phyloP scores from a whole-genome alignment of 1,284 basidiomycete genomes.

The Gymnopus androsaceus region DNA sequence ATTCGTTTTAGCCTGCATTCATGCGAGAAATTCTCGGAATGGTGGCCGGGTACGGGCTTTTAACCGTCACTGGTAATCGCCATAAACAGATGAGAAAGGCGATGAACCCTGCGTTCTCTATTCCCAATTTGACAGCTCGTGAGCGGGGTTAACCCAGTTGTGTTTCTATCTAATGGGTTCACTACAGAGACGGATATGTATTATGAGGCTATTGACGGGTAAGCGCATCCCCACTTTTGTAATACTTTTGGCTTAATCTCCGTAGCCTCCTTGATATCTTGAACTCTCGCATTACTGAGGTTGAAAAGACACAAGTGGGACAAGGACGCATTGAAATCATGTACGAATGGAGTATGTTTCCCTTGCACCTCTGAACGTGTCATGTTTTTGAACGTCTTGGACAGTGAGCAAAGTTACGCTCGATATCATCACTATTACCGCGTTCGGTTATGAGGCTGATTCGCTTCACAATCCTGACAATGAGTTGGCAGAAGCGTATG shows the following conservation, averaged over 20 bases:
- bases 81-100: conserved; percentile 50
- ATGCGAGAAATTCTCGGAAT: conserved; percentile 43
- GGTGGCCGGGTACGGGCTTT: conserved; percentile 46
- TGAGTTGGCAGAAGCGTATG: conserved; percentile 49
- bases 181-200: conserved; percentile 51
- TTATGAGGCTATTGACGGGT: conserved; percentile 47
- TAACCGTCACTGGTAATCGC: conserved; percentile 49
- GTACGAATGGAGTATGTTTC: conserved; percentile 49
- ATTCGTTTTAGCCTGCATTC: conserved; percentile 39
- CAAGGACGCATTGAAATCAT: conserved; percentile 36
- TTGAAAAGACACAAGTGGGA: neutral
- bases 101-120: conserved; percentile 53
- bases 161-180: neutral
- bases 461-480: conserved; percentile 49
- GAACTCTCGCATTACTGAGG: conserved; percentile 18
- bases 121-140: conserved; percentile 48
- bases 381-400: neutral
- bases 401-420: conserved; percentile 53
- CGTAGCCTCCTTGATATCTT: conserved; percentile 45
- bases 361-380: neutral
- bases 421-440: conserved; percentile 52
- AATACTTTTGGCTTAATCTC: too few species aligned
- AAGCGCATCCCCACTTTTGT: too few species aligned
- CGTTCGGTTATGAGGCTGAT: conserved; percentile 49
- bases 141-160: conserved; percentile 23